These are phyloP conservation scores for Sugiyamaella neomexicana DNA, from an alignment of 1,139 yeast genomes.

Conservation along the genomic window DNA sequence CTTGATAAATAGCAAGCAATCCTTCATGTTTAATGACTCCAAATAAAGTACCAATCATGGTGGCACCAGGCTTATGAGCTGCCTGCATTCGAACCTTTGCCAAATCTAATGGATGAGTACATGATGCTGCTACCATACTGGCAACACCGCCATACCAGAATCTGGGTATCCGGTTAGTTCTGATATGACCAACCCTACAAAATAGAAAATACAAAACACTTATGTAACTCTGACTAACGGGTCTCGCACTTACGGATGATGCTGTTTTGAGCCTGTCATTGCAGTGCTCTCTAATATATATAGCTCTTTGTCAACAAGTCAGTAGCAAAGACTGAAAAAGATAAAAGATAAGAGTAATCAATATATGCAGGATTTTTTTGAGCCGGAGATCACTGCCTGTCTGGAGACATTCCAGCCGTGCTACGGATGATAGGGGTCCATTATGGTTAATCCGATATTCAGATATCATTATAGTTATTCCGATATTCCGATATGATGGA, in stretches of 20 bases:
- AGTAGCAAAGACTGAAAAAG: background rate
- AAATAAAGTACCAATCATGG: constrained; percentile 59
- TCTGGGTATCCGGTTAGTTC: constrained; percentile 29
- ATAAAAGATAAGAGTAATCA: background rate
- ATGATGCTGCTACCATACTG: constrained; percentile 45
- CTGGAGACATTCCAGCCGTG: background rate
- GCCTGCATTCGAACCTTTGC: constrained; percentile 87
- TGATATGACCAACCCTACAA: no score
- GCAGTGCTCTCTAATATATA: background rate
- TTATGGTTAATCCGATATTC: no score
- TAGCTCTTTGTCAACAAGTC: background rate
- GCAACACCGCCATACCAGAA: constrained; percentile 60
- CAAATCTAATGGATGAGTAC: constrained; percentile 70
- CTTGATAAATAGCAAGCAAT: constrained; percentile 66
- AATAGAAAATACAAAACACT: no score
- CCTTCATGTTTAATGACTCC: constrained; percentile 68
- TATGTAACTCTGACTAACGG: no score
- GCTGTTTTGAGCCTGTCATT: constrained; percentile 20
- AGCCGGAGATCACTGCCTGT: background rate
- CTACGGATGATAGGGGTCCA: background rate
- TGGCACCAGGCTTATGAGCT: constrained; percentile 51
- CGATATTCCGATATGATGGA: no score
- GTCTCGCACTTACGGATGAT: constrained; percentile 33
- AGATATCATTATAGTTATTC: no score
- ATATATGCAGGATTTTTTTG: no score